phyloP scores from a whole-genome alignment of 208 protist species.

The Acanthamoeba culbertsoni region DNA sequence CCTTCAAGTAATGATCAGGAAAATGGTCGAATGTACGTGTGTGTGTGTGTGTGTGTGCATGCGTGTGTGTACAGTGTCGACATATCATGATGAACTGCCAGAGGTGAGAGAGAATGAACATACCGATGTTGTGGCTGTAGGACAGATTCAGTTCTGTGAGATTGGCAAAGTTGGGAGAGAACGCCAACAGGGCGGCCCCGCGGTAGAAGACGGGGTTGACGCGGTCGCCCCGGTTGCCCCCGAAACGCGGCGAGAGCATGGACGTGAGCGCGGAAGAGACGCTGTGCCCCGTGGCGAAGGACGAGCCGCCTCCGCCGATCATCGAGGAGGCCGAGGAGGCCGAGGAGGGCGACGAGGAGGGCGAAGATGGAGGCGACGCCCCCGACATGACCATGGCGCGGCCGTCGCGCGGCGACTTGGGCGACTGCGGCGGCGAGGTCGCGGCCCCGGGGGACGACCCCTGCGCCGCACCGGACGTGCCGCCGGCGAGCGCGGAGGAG shows the following conservation, averaged over 20 bases:
- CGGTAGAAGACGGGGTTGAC: neutral
- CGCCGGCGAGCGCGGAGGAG: neutral
- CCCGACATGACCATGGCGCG: neutral
- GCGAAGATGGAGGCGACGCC: neutral
- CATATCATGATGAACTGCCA: too few relatives aligned
- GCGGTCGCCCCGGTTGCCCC: neutral
- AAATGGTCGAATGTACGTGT: too few relatives aligned
- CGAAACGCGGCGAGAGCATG: slow-evolving; percentile 22
- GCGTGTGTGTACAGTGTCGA: too few relatives aligned
- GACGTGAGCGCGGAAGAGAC: neutral
- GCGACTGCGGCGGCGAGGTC: neutral
- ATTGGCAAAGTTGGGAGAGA: neutral
- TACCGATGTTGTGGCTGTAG: slow-evolving; percentile 42
- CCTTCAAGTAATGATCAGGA: too few relatives aligned
- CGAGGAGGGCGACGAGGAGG: neutral
- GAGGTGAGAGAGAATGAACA: neutral
- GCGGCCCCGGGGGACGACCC: neutral
- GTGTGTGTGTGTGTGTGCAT: too few relatives aligned
- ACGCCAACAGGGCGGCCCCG: neutral
- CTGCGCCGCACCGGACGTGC: neutral
- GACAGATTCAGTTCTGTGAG: slow-evolving; percentile 20
- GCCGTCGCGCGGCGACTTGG: neutral
- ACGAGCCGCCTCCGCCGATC: neutral
- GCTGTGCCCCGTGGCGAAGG: neutral
- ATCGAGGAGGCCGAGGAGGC: neutral